Conservation (phyloP, 306 rosid genomes). For the Begonia masoniana region DNA sequence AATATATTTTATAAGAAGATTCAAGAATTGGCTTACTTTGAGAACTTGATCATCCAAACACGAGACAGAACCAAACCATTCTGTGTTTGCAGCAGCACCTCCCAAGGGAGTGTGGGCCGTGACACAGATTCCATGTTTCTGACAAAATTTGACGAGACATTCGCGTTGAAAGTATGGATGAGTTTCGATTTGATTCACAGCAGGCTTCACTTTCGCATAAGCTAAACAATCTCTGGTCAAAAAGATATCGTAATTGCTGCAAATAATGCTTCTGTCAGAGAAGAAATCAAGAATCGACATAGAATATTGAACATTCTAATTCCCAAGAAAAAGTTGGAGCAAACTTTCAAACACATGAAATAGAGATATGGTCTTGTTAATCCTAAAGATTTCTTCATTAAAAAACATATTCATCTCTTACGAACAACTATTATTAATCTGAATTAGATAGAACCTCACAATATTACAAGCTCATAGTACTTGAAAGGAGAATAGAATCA, state of each 20-base stretch:
- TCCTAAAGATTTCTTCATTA: too few relatives aligned
- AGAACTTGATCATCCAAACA: conserved; percentile 67
- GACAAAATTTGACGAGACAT: conserved; percentile 72
- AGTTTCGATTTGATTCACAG: conserved; percentile 88
- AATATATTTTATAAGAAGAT: background rate
- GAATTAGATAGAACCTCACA: too few relatives aligned
- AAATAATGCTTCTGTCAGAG: conserved; percentile 28
- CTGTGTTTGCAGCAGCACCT: conserved; percentile 70
- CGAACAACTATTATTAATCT: too few relatives aligned
- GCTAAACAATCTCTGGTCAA: conserved; percentile 85
- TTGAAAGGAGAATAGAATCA: too few relatives aligned
- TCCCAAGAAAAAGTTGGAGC: too few relatives aligned
- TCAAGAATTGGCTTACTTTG: conserved; percentile 31
- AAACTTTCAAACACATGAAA: too few relatives aligned
- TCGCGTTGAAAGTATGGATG: conserved; percentile 96
- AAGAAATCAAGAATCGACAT: conserved; percentile 3
- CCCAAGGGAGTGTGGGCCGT: conserved; percentile 95
- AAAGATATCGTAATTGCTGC: conserved; percentile 89
- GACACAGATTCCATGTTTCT: conserved; percentile 68
- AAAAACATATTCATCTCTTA: too few relatives aligned
- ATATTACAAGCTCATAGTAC: too few relatives aligned
- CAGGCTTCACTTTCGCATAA: conserved; percentile 86
- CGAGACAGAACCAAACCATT: conserved; percentile 74
- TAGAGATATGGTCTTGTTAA: too few relatives aligned
- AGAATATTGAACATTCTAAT: too few relatives aligned